Evolutionary conservation across 345 rosid genomes (phyloP), one percentile per base, ranked within the genome.

Genomic region (Laguncularia racemosa): DNA sequence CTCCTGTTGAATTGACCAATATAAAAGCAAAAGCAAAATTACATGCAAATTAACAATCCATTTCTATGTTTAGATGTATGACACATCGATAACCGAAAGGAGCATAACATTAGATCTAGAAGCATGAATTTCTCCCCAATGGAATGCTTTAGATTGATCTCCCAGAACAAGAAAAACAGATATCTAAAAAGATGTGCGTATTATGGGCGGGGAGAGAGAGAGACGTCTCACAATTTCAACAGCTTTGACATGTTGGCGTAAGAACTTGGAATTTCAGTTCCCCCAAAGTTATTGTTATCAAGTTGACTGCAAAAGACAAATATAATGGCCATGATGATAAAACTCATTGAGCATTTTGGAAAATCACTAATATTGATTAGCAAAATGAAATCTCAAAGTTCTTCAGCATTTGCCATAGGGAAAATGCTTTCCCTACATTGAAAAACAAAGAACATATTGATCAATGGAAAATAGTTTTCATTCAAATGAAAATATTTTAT

Each of bases 201-300:
- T 40, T 48, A 0, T 1, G 43, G 55, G 15, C 13, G 4, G 43
- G 26, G 51, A 53, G 64, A 66, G 50, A n/a, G n/a, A 26, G 49
- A 62, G 28, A 55, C 1, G 50, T 45, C 93, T 89, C 85, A 93
- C 99, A 93, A 44, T 67, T 93, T 93, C 77, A 81, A 67, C 59
- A 93, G 79, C 46, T 78, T 79, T 46, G 86, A 57, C 91, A 93
- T 86, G 76, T 79, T 81, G 56, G 78, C 73, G 57, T 83, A 93
- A 58, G 89, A 66, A 54, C 18, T 62, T 46, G 99, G 99, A 66
- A 93, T 93, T 11, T 79, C 59, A 47, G 63, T 73, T 71, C 99
- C 96, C 23, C 76, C 81, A 51, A 93, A 93, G 71, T 85, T 73
- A 81, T 93, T 93, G 73, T 93, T 93, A 69, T 93, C 99, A 23